phyloP scores from a whole-genome alignment of 75 land plant genomes.

The Ceratopteris richardii region DNA sequence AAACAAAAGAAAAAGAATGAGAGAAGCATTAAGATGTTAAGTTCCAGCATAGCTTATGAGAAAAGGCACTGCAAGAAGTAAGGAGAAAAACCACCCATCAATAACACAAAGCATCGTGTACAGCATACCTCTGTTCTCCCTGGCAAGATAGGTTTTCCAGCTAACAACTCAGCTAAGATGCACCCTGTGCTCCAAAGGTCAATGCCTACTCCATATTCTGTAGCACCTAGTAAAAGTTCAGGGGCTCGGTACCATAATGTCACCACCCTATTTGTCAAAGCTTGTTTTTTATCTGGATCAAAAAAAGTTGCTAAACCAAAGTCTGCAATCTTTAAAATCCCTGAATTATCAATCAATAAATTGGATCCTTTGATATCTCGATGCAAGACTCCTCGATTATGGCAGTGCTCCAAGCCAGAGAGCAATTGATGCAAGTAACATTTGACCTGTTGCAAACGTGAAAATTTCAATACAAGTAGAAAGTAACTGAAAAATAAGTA shows the following conservation, averaged over 20 bases:
- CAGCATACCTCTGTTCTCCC: constrained; percentile 70
- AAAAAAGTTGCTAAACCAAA: constrained; percentile 77
- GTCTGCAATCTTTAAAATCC: constrained; percentile 74
- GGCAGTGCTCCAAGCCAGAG: constrained; percentile 72
- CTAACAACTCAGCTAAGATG: constrained; percentile 65
- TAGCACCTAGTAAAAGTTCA: constrained; percentile 70
- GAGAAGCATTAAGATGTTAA: no score
- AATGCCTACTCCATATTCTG: constrained; percentile 68
- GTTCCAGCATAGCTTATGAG: no score
- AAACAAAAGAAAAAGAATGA: no score
- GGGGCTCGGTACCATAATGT: constrained; percentile 87
- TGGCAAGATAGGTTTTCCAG: constrained; percentile 80
- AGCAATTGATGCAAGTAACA: constrained; percentile 75
- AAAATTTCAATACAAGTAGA: not conserved
- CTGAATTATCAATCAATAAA: constrained; percentile 60
- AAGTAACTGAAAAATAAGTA: not conserved
- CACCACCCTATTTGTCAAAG: constrained; percentile 78
- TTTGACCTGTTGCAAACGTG: constrained; percentile 41
- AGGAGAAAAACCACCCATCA: no score
- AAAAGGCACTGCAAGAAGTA: no score
- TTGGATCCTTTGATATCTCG: constrained; percentile 63
- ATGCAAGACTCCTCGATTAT: constrained; percentile 58
- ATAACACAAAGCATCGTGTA: not conserved
- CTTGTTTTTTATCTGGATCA: constrained; percentile 46
- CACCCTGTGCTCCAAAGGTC: constrained; percentile 89